Evolutionary conservation across 352 stramenopile genomes (phyloP), one percentile per base, ranked within the genome.

Genomic region (Globisporangium paroecandrum): DNA sequence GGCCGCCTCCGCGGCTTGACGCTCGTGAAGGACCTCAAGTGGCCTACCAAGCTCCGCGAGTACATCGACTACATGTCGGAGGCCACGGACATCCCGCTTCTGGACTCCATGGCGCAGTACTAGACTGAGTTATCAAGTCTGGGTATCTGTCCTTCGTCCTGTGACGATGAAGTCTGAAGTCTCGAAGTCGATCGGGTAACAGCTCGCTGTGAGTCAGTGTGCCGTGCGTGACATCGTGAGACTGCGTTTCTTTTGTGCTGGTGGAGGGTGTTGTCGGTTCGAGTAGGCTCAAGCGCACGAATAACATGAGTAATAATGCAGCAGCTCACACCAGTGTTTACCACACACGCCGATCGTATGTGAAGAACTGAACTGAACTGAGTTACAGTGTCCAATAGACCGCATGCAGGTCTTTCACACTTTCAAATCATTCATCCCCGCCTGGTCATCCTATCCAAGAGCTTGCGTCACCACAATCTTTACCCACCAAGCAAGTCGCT

Each of bases 61-160:
- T 88, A 84, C 64, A 57, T 88, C 4, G 69, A 82, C 43, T 74
- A 79, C 64, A 72, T 85, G 57, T 71, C 71, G 13, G 69, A 77
- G 59, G 69, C 56, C 3, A 64, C 69, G n/a, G 79, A 88, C 51
- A 62, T 88, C 47, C 61, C 67, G 29, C 74, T 83, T 5, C 54
- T 83, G 2, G 73, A 82, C 64, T 66, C 72, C 34, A 83, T 81
- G 73, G 76, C 73, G n/a, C 25, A 66, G 22, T 73, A 65, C 58
- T 74, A 68, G 36, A 41, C 25, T 32, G 9, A 25, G 4, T 32
- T 22, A 29, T 24, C 25, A 10, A 25, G 27, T 49, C 54, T 58
- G 24, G 13, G 49, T 57, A 22, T 36, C 13, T 29, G 25, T 58
- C 54, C 34, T 38, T 34, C 27, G 46, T 10, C 5, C 46, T 25